A percentile compares a stretch with the other conserved stretches of the same genome.
phyloP scores from a whole-genome alignment of 192 early-diverging fungal species.

The Backusella morwellensis region DNA sequence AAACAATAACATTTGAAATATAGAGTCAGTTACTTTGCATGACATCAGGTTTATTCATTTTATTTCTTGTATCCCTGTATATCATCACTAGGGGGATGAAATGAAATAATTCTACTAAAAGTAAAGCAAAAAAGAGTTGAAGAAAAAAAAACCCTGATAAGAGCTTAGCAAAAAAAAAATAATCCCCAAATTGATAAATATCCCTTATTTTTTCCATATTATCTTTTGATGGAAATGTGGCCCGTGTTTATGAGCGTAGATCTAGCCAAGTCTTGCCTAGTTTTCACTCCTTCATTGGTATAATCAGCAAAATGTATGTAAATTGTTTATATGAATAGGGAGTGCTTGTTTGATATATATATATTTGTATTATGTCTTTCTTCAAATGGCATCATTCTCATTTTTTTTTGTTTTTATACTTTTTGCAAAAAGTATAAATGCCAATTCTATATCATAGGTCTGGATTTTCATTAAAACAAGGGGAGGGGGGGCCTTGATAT shows the following conservation, averaged over 20 bases:
- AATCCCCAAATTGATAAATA: not conserved
- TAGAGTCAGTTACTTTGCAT: not conserved
- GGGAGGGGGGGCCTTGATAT: not conserved
- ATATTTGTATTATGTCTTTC: not conserved
- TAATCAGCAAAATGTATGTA: not conserved
- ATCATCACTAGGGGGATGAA: not conserved
- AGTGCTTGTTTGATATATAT: not conserved
- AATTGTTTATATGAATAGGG: conserved; percentile 4
- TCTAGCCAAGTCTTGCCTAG: not conserved
- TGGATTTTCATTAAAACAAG: not conserved
- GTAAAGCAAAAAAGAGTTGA: not conserved
- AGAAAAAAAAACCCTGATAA: not conserved
- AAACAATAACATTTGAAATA: not conserved
- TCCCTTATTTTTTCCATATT: not conserved
- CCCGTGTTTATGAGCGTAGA: conserved; percentile 12
- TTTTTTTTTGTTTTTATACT: not conserved
- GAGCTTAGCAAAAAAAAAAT: not conserved
- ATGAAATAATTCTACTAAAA: not conserved
- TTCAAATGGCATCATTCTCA: not conserved
- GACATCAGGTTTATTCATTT: not conserved
- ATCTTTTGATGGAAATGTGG: conserved; percentile 10
- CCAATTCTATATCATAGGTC: not conserved
- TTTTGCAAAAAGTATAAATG: not conserved
- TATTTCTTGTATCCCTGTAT: not conserved
- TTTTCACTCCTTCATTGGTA: conserved; percentile 5